Evolutionary conservation across 106 monocot species (phyloP), one percentile per base, ranked within the genome.

Genomic region (Vanilla planifolia): DNA sequence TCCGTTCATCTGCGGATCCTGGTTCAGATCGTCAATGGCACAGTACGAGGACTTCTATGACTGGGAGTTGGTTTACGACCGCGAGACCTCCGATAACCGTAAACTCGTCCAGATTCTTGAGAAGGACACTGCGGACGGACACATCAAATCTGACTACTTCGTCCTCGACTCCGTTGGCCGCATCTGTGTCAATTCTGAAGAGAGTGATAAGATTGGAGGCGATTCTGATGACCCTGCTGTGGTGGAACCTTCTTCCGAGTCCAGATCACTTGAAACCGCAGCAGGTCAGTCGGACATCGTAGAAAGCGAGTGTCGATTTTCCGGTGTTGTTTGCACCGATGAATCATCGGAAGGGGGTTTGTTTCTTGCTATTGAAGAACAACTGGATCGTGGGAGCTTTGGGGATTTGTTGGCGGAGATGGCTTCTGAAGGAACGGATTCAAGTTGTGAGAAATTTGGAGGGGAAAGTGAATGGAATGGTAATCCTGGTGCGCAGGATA

Each of bases 141-240:
- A 48, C 50, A 75, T 71, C 61, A 62, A 62, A 14, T 25, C 67
- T 20, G 73, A 80, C 56, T 80, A 85, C 66, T 73, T 77, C 39
- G 19, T 80, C n/a, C 61, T 80, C 6, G 52, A 60, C 67, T 66
- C 74, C 15, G 37, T 29, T 6, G 8, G 19, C 21, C 30, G 23
- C 34, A 5, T 32, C 2, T 22, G 27, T 17, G 3, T 4, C 24
- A 37, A 28, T 19, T 50, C 50, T 8, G 56, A 33, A 39, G 69
- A 57, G 27, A 26, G 16, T 33, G 56, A 59, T 5, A 41, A 25
- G 47, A 47, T 16, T 43, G 55, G 15, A 5, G 46, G 8, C 25
- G 55, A 63, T 35, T 62, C 80, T 30, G 70, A 70, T 43, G 61
- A 60, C 41, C 75, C 59, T 25, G 55, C 73, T 64, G 70, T 45